phyloP scores from a whole-genome alignment of 1,284 basidiomycete species.

The Cutaneotrichosporon sp. region DNA sequence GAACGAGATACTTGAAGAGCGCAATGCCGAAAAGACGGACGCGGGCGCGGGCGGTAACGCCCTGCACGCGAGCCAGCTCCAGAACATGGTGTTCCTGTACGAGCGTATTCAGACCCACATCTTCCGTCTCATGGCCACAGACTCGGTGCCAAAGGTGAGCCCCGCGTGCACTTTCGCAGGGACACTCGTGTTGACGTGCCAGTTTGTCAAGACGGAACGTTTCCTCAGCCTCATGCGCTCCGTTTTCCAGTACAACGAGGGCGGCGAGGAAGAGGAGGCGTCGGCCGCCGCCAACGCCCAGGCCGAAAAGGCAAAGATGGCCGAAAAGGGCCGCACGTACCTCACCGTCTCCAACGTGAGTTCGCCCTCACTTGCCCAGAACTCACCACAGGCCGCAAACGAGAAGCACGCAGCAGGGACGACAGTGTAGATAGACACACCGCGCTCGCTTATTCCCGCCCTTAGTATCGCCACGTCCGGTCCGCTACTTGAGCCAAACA shows the following conservation, averaged over 20 bases:
- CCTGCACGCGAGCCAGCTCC: constrained; percentile 81
- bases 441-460: too few relatives aligned
- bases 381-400: constrained; percentile 5
- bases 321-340: constrained; percentile 31
- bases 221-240: constrained; percentile 28
- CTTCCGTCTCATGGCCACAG: constrained; percentile 95
- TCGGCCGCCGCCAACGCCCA: constrained; percentile 7
- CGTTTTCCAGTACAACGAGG: constrained; percentile 31
- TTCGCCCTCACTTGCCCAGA: not conserved
- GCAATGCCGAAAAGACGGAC: constrained; percentile 58
- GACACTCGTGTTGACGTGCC: not conserved
- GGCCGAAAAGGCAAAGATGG: constrained; percentile 17
- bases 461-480: too few relatives aligned
- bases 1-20: constrained; percentile 71
- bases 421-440: not conserved
- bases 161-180: constrained; percentile 26
- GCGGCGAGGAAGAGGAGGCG: constrained; percentile 13
- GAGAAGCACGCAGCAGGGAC: constrained; percentile 4
- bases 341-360: constrained; percentile 46
- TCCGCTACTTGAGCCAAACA: too few relatives aligned
- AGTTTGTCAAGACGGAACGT: constrained; percentile 27
- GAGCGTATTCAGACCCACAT: constrained; percentile 95
- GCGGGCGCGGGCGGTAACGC: constrained; percentile 62
- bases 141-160: constrained; percentile 85
- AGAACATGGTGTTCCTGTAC: constrained; percentile 87